Evolutionary conservation across 108 stramenopile species (phyloP), one percentile per base, ranked within the genome.

Genomic region (Skeletonema grethae): DNA sequence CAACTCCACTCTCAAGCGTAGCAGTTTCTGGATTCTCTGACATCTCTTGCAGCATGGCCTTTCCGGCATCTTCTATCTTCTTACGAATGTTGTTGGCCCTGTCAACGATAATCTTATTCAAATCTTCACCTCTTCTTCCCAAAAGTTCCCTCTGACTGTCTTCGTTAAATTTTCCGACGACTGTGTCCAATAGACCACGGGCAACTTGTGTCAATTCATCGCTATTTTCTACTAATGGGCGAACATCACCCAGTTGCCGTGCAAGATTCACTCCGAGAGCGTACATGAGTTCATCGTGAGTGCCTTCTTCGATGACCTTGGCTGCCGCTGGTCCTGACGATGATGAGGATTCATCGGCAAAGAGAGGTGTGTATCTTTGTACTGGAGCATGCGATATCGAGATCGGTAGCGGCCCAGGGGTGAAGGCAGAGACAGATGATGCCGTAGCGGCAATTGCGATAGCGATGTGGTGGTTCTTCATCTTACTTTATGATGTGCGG

Each of bases 221-320:
- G 4, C 87, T 71, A 63, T 79, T 83, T 68, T 88, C 88, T 3
- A 94, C 88, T 46, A 94, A 72, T 4, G 93, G 90, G 39, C 87
- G 79, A 41, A 94, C 63, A 79, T 94, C 93, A 16, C 93, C 90
- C 20, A 85, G 28, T 72, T 84, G 79, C 31, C 79, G 63, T 11
- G 82, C 77, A 46, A 94, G 77, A 57, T 94, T 94, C 61, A 94
- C 86, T 0, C 93, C 93, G 25, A 94, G 71, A 4, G 88, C 77
- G 57, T 94, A 94, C 90, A 94, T 88, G 36, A 94, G 78, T 60
- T 94, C 90, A 20, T 87, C 86, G 63, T 94, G 93, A 2, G 86
- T 79, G 31, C 87, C 93, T 50, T 76, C 59, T 66, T 94, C 89
- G 29, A 85, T 79, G 70, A 61, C 48, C 48, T 31, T 43, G 63